Evolutionary conservation across 169 alveolate genomes (phyloP).

Genomic region (Eimeria acervulina): DNA sequence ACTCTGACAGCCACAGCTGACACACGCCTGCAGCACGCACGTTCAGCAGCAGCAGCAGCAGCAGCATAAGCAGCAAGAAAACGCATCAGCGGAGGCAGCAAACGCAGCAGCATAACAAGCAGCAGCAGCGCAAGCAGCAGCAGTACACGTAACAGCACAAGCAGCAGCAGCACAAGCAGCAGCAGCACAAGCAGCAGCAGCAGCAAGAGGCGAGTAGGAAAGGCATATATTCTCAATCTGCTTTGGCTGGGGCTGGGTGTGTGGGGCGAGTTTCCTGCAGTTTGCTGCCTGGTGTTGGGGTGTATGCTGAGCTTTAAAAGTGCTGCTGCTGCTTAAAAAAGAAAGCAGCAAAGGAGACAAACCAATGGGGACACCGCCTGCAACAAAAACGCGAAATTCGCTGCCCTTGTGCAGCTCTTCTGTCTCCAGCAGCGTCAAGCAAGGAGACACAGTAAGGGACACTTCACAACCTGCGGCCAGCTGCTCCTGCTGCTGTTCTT

Average conservation of each 20-base stretch:
- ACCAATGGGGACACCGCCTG: constrained; percentile 36
- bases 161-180: too few species aligned
- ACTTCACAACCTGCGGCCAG: not conserved
- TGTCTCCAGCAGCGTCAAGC: constrained; percentile 4
- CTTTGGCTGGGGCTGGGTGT: too few species aligned
- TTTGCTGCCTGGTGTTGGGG: not conserved
- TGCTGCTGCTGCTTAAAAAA: not conserved
- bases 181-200: too few species aligned
- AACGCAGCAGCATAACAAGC: not conserved
- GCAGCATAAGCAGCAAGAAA: not conserved
- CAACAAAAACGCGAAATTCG: constrained; percentile 45
- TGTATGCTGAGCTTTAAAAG: not conserved
- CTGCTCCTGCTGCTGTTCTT: not conserved
- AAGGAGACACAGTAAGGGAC: not conserved
- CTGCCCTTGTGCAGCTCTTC: constrained; percentile 11
- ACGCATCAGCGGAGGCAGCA: not conserved
- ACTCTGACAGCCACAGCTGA: constrained; percentile 68
- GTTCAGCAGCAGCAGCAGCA: constrained; percentile 32
- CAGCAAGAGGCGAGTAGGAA: too few species aligned
- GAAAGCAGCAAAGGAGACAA: not conserved
- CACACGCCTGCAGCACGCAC: not conserved
- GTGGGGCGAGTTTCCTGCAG: not conserved
- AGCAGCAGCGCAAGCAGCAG: too few species aligned
- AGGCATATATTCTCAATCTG: too few species aligned
- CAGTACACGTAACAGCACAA: not conserved